Base-by-base conservation (phyloP, 148 eudicot genomes). In the Talinum fruticosum region DNA sequence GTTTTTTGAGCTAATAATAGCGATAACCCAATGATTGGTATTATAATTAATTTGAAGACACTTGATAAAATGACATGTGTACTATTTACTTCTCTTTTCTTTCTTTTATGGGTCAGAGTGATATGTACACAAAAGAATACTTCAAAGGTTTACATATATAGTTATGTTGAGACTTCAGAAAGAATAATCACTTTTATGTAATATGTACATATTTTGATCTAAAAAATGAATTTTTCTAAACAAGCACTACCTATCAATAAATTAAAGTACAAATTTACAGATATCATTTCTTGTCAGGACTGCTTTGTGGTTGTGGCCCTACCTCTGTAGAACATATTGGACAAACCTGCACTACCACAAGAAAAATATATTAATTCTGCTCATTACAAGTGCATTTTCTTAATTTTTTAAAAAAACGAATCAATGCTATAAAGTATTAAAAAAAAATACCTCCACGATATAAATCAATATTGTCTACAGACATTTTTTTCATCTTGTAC, bases 321-420 rank as follows among this genome's bases (percentile, higher is more conserved):
- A 83, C 87, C 75, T 87, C 92, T 45, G 73, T 70, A 12, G 84
- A 78, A 47, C 92, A 89, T 67, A 89, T 86, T n/a, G 92, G 92
- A 64, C 92, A 89, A 53, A 81, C 83, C 92, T 89, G 86, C 72
- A 81, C 72, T 6, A 41, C 47, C 16, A 29, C 15, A 38, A 24
- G 37, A 59, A 71, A 74, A 13, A 37, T 18, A 73, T 54, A 54
- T 47, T 64, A 59, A 74, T 13, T 29, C 38, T 33, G 26, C 1
- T 33, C 59, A 59, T 30, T 8, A 47, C n/a, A 28, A 12, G 6
- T n/a, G 30, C 29, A 59, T 15, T 16, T 53, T 23, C 0, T 23
- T 24, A 6, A 59, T 59, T 59, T 59, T n/a, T 4, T 59, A n/a
- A n/a, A n/a, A n/a, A n/a, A n/a, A n/a, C n/a, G n/a, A n/a, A n/a